Evolutionary conservation across 108 stramenopile species (phyloP).

Genomic region (Cyclotella baltica): DNA sequence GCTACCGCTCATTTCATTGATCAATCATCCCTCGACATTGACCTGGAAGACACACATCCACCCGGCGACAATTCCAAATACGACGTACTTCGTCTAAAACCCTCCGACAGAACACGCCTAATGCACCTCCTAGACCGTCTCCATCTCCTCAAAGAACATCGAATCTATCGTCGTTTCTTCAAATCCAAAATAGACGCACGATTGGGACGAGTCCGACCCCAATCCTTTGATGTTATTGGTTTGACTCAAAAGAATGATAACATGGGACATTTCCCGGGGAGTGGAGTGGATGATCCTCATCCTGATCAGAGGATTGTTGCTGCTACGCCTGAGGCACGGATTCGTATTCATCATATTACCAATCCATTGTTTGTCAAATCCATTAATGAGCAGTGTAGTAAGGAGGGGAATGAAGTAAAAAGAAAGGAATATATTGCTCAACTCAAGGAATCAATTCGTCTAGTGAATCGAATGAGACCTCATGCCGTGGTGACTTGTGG

Average conservation of each 20-base stretch:
- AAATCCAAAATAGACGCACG: constrained; percentile 53
- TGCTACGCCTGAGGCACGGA: constrained; percentile 36
- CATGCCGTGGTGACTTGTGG: constrained; percentile 78
- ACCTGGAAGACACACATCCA: constrained; percentile 73
- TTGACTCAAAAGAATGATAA: constrained; percentile 87
- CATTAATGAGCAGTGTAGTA: constrained; percentile 26
- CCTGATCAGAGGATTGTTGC: constrained; percentile 28
- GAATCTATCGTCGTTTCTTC: constrained; percentile 84
- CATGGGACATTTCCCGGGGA: constrained; percentile 71
- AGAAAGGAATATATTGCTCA: constrained; percentile 66
- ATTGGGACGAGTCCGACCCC: constrained; percentile 66
- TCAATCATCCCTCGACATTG: constrained; percentile 66
- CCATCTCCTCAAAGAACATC: constrained; percentile 70
- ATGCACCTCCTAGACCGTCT: constrained; percentile 81
- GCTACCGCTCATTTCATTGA: constrained; percentile 74
- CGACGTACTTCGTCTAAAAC: constrained; percentile 69
- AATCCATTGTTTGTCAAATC: constrained; percentile 63
- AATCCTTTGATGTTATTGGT: constrained; percentile 75
- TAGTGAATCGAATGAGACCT: constrained; percentile 79
- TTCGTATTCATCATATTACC: constrained; percentile 63
- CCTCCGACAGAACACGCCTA: constrained; percentile 63
- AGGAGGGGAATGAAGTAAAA: constrained; percentile 30
- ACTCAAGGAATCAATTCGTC: constrained; percentile 74
- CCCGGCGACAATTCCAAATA: constrained; percentile 77
- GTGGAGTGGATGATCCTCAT: constrained; percentile 49